phyloP scores from a whole-genome alignment of 345 rosid genomes.

The Camelina neglecta region DNA sequence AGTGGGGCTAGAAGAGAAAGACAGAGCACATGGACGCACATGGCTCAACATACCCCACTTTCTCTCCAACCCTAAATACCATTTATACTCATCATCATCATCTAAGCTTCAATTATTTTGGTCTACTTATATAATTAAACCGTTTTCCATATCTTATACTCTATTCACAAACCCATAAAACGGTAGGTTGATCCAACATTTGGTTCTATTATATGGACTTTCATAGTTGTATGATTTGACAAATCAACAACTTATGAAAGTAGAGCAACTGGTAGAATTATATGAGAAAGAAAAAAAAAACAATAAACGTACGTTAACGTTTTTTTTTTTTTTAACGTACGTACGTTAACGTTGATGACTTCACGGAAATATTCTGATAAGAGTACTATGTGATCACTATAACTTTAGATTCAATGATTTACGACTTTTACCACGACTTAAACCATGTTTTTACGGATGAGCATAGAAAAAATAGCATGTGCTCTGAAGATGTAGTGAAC shows the following conservation, averaged over 20 bases:
- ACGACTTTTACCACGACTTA: background rate
- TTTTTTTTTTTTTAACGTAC: background rate
- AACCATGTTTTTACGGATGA: constrained; percentile 8
- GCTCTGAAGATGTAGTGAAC: constrained; percentile 28
- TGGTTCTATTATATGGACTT: constrained; percentile 4
- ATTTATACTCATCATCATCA: constrained; percentile 29
- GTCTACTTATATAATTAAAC: constrained; percentile 15
- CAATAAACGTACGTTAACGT: no score
- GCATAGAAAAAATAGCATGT: constrained; percentile 12
- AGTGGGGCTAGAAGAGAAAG: constrained; percentile 73
- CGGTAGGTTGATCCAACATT: constrained; percentile 13
- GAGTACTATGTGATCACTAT: background rate
- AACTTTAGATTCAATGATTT: background rate
- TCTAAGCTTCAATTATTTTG: constrained; percentile 42
- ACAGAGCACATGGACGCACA: constrained; percentile 99
- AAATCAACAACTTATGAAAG: background rate
- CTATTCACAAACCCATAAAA: constrained; percentile 24
- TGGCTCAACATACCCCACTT: constrained; percentile 52
- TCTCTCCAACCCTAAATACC: constrained; percentile 42
- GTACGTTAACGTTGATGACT: background rate
- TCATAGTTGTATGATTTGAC: constrained; percentile 10
- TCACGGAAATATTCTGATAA: background rate
- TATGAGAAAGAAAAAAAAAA: background rate
- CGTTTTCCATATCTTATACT: constrained; percentile 26
- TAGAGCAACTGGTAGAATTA: background rate